Conservation (phyloP, 2,329 filamentous ascomycete species). For the Byssoonygena ceratinophila region DNA sequence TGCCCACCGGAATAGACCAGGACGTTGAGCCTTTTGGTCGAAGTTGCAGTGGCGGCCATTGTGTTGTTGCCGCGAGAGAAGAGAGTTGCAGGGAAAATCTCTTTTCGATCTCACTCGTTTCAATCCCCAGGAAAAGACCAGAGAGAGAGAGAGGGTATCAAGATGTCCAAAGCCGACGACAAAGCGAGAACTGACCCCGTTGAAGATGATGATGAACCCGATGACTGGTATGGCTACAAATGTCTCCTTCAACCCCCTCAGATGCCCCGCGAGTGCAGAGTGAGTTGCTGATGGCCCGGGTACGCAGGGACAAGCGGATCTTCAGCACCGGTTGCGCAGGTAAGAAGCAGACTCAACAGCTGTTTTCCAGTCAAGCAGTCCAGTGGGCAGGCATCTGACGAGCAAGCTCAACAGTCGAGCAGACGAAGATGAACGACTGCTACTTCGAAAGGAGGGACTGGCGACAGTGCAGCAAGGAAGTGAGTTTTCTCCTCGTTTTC, state of each 20-base stretch:
- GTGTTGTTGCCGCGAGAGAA: neutral
- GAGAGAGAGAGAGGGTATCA: conserved; percentile 14
- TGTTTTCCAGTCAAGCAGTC: neutral
- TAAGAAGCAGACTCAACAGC: conserved; percentile 33
- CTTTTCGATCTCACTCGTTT: conserved; percentile 5
- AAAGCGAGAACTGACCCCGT: conserved; percentile 29
- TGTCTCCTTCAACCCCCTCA: conserved; percentile 24
- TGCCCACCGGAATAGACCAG: conserved; percentile 76
- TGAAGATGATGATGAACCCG: conserved; percentile 72
- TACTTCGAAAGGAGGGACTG: conserved; percentile 96
- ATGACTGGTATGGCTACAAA: conserved; percentile 67
- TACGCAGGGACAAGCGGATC: conserved; percentile 82
- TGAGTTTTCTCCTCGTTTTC: conserved; percentile 40
- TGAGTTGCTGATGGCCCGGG: conserved; percentile 19
- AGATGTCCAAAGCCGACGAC: conserved; percentile 50
- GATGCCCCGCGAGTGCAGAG: neutral
- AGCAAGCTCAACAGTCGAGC: conserved; percentile 54
- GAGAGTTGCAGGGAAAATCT: conserved; percentile 6
- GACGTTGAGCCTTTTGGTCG: conserved; percentile 59
- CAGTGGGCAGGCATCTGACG: conserved; percentile 2
- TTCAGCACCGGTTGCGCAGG: conserved; percentile 91
- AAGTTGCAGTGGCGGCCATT: conserved; percentile 27
- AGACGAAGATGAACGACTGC: conserved; percentile 83
- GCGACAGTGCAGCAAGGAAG: conserved; percentile 78
- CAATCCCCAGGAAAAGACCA: neutral